Evolutionary conservation across 192 early-diverging fungal species (phyloP).

Genomic region (Piromyces finnis): DNA sequence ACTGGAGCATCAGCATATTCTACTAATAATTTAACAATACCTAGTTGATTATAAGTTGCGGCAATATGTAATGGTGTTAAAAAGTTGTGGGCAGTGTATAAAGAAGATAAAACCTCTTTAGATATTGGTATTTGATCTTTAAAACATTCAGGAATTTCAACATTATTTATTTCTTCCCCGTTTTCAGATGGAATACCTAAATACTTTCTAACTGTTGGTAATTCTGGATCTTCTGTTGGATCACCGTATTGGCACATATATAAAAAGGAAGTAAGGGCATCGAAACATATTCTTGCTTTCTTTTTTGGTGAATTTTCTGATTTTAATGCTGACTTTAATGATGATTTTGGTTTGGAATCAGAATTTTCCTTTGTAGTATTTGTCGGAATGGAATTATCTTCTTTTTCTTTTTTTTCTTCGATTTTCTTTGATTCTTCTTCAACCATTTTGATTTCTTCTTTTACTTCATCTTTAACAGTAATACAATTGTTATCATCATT

Average conservation of each 20-base stretch:
- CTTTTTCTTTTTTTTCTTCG: not conserved
- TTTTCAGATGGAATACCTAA: not conserved
- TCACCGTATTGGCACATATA: conserved; percentile 15
- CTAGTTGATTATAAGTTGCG: not conserved
- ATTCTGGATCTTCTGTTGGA: conserved; percentile 1
- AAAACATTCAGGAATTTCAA: not conserved
- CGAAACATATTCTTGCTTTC: conserved; percentile 12
- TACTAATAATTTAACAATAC: conserved; percentile 12
- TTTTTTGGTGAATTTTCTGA: conserved; percentile 1
- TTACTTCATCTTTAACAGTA: not conserved
- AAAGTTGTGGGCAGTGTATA: not conserved
- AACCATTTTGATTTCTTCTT: not conserved
- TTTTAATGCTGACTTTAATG: not conserved
- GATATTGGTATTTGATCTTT: not conserved
- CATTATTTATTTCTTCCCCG: not conserved
- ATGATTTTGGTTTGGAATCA: too few relatives aligned
- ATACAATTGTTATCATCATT: not conserved
- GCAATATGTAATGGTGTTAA: not conserved
- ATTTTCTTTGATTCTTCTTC: not conserved
- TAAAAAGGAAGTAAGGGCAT: conserved; percentile 11
- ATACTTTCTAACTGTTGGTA: not conserved
- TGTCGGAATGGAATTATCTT: not conserved
- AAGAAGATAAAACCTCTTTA: not conserved
- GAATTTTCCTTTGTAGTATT: not conserved
- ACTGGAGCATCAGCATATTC: conserved; percentile 7